A percentile compares a stretch with the other conserved stretches of the same genome.
Conservation (phyloP, 2,329 filamentous ascomycete genomes). For the Aspergillus novoparasiticus region DNA sequence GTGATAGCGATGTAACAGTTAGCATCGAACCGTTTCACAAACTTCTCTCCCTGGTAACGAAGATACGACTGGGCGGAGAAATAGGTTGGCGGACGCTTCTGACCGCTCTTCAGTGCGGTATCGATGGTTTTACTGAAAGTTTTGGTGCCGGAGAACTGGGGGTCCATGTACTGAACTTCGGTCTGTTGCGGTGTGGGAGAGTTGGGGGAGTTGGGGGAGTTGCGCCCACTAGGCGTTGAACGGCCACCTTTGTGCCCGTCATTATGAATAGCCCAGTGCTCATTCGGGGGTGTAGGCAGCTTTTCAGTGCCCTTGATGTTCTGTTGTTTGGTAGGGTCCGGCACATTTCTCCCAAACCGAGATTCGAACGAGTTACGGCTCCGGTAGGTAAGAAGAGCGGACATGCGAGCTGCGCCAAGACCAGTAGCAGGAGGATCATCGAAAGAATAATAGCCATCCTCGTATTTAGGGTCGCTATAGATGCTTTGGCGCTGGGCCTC, state of each 20-base stretch:
- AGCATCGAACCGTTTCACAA: conserved; percentile 94
- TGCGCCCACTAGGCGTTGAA: conserved; percentile 36
- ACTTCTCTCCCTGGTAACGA: conserved; percentile 94
- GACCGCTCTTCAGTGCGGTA: conserved; percentile 21
- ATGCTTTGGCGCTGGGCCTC: conserved; percentile 68
- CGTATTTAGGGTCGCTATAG: conserved; percentile 97
- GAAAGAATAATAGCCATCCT: conserved; percentile 92
- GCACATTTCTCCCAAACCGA: conserved; percentile 89
- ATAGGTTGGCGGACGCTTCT: conserved; percentile 69
- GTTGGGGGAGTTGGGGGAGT: conserved; percentile 33
- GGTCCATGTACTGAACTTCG: conserved; percentile 56
- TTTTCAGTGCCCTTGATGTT: conserved; percentile 72
- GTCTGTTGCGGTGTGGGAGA: conserved; percentile 28
- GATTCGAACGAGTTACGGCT: conserved; percentile 97
- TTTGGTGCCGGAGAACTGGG: conserved; percentile 71
- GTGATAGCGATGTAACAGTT: conserved; percentile 99
- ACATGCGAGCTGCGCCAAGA: conserved; percentile 93
- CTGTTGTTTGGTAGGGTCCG: conserved; percentile 79
- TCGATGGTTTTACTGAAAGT: conserved; percentile 47
- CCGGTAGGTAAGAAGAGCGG: conserved; percentile 90
- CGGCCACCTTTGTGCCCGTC: conserved; percentile 71
- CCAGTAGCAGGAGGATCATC: conserved; percentile 84
- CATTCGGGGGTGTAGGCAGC: conserved; percentile 63
- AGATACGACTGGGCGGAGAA: conserved; percentile 98
- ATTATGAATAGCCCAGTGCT: conserved; percentile 80